Percentiles rank a stretch among this genome's conserved stretches.
phyloP scores from a whole-genome alignment of 305 asterid species.

The Nicotiana rustica region DNA sequence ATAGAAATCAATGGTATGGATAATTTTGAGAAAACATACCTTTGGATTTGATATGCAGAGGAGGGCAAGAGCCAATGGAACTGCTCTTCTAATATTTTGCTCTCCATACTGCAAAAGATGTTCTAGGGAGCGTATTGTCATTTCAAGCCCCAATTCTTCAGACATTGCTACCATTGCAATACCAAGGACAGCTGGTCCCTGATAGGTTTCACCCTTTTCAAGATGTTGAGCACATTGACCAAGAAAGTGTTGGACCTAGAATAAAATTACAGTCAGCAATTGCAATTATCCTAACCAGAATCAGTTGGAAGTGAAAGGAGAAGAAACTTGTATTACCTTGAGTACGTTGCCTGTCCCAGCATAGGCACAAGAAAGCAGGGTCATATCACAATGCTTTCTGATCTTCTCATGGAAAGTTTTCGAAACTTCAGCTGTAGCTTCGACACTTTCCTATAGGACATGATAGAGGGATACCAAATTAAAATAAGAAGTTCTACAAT shows the following conservation, averaged over 20 bases:
- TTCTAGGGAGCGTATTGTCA: constrained; percentile 86
- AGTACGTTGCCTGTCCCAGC: constrained; percentile 98
- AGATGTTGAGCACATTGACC: constrained; percentile 85
- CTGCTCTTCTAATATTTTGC: constrained; percentile 76
- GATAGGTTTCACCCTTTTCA: constrained; percentile 73
- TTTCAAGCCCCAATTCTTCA: constrained; percentile 79
- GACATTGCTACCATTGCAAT: constrained; percentile 93
- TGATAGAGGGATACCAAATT: constrained; percentile 32
- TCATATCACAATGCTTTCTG: constrained; percentile 90
- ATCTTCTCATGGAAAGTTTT: constrained; percentile 90
- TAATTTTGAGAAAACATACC: constrained; percentile 46
- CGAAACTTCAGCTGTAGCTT: constrained; percentile 88
- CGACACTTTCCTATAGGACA: constrained; percentile 78
- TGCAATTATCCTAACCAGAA: constrained; percentile 4
- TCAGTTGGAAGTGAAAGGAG: neutral
- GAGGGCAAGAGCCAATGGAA: constrained; percentile 82
- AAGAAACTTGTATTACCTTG: constrained; percentile 56
- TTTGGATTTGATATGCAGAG: constrained; percentile 87
- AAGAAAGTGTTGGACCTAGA: constrained; percentile 80
- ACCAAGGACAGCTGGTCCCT: constrained; percentile 91
- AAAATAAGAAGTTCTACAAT: neutral
- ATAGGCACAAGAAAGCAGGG: constrained; percentile 91
- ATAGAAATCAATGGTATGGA: neutral
- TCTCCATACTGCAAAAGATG: constrained; percentile 87
- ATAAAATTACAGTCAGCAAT: constrained; percentile 38